Base-by-base conservation (phyloP, 2,329 filamentous ascomycete genomes). In the Pseudocercospora vitis region DNA sequence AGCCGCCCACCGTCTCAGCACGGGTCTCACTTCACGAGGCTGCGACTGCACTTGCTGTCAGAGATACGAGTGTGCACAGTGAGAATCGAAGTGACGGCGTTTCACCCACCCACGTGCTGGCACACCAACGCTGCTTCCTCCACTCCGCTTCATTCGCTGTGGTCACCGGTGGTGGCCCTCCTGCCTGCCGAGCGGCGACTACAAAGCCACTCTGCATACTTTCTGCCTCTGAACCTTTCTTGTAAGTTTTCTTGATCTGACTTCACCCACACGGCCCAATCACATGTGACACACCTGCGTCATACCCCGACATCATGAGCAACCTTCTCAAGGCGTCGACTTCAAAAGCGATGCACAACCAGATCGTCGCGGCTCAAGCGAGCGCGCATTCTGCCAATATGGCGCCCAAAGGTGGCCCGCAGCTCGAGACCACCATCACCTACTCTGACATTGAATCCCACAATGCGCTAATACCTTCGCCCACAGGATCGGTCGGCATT, bases 401-500 rank as follows among this genome's bases (percentile, higher is more conserved):
- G 31, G 35, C 39, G 32, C 28, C 21, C 37, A 47, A 50, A 48
- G 46, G 45, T 52, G 56, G 48, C 48, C 4, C 44, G 29, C 18
- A 24, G 18, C 11, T 42, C 46, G 26, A 42, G 47, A 4, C 32
- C 32, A 19, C 47, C 24, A 44, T 28, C 33, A 45, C 23, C 23
- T 29, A 18, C 35, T 40, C 35, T 26, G 19, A 26, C 28, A 18
- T 26, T 42, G 7, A 49, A 5, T 11, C 18, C 11, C 44, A 19
- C 47, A 42, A 19, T 18, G 23, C 44, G 49, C 57, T 57, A 26
- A 57, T 44, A 39, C 23, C 12, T 33, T 23, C 14, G 39, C 32
- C 42, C 28, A 23, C 46, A 53, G 40, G 26, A 37, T 44, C 40
- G 7, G 11, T 40, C 26, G 45, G 24, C 4, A 21, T 7, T 47